Evolutionary conservation across 305 asterid species (phyloP).

Genomic region (Fraxinus sp.): DNA sequence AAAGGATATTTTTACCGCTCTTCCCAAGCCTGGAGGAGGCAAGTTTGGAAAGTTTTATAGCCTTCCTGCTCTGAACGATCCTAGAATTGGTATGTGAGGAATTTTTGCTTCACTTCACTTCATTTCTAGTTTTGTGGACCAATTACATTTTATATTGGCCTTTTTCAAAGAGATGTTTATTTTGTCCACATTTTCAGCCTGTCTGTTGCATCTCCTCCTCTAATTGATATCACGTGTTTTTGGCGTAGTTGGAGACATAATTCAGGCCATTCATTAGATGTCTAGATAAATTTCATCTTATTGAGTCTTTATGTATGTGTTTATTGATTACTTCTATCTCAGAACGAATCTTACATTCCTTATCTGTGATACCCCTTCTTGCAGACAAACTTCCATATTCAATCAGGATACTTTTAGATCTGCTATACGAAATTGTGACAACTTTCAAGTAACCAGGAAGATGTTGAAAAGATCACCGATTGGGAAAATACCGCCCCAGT

Average conservation of each 20-base stretch:
- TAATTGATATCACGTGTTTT: background rate
- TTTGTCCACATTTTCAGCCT: background rate
- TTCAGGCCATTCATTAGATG: background rate
- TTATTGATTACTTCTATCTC: background rate
- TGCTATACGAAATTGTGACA: slow-evolving; percentile 77
- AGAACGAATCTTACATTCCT: background rate
- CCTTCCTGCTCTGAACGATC: slow-evolving; percentile 79
- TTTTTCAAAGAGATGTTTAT: background rate
- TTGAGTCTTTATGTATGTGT: background rate
- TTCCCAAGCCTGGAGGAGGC: slow-evolving; percentile 87
- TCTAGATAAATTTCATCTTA: background rate
- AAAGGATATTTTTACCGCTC: slow-evolving; percentile 58
- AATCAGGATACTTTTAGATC: slow-evolving; percentile 72
- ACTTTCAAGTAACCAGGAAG: slow-evolving; percentile 71
- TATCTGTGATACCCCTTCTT: slow-evolving; percentile 13
- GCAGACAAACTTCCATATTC: slow-evolving; percentile 76
- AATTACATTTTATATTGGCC: background rate
- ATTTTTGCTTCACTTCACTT: background rate
- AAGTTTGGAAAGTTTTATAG: slow-evolving; percentile 85
- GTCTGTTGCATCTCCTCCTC: background rate
- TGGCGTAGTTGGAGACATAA: background rate
- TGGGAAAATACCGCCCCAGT: slow-evolving; percentile 87
- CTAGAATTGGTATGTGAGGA: slow-evolving; percentile 60
- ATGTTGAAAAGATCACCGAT: slow-evolving; percentile 75
- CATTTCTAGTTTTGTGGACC: background rate